Base-by-base conservation (phyloP, 805 yeast species). In the Cyberlindnera mrakii region DNA sequence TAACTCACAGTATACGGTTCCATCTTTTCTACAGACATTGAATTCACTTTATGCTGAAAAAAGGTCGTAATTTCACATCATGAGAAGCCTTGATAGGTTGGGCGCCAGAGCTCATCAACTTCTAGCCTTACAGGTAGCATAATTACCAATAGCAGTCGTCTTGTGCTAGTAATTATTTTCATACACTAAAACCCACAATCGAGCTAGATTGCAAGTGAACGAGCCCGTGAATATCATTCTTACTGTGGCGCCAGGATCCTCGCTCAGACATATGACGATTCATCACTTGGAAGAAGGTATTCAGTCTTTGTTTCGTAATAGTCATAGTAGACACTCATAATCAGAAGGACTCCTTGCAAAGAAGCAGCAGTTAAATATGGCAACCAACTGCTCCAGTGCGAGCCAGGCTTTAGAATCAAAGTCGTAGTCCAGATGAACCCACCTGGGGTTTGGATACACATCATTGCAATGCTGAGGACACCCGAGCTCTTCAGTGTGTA, bases 381-480 rank as follows among this genome's bases (percentile, higher is more conserved):
- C 33, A 86, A 57, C 95, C 95, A 87, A 11, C 89, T 78, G 52
- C 91, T 82, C 96, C 96, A 87, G 48, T 77, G 77, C 1, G 91
- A 77, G 7, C 87, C 93, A 35, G 84, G 83, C 37, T 89, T 77
- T 46, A 76, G 59, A 42, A 77, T 82, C 41, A 87, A 66, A 1
- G 85, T 77, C n/a, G 77, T 70, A 3, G 93, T 76, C 85, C 91
- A 87, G 2, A 86, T 44, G 49, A 75, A 82, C 15, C 96, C 96
- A 14, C 96, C 96, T 0, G 96, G 96, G 16, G 95, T 85, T 59
- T 87, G 96, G 49, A 88, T 73, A 35, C 80, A 65, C 91, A 87
- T 84, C 88, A 85, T 85, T 6, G 79, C 75, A 10, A 85, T 68
- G 0, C 95, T 85, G 18, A 87, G 68, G 1, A 89, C 80, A 9